Evolutionary conservation across 2,329 filamentous ascomycete genomes (phyloP), one percentile per base, ranked within the genome.

Genomic region (Xylaria sp.): DNA sequence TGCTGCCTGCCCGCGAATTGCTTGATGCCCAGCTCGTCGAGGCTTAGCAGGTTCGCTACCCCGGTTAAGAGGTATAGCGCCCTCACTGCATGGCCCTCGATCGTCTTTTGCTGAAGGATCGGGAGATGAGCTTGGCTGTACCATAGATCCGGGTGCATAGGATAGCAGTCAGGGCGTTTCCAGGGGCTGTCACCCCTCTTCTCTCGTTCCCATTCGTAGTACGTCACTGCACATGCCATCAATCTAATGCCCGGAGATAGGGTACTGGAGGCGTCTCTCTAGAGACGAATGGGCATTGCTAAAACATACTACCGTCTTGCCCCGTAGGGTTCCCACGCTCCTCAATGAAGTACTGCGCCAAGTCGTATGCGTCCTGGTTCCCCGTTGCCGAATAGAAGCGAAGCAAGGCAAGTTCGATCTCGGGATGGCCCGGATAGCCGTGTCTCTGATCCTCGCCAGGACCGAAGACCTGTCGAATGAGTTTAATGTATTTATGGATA

Each of bases 41-140:
- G 76, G 31, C 80, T 82, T 0, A 86, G 75, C 4, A 90, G 76
- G 73, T 90, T 88, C 0, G 89, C 85, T 0, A 86, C 86, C 0
- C 85, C 87, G 2, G 86, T 89, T 7, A 89, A 80, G 1, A 90
- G 82, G 74, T 90, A 90, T 82, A 89, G 85, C 0, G 86, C 87
- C 36, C 89, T 81, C 3, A 91, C 88, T 0, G 86, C 83, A 70
- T 90, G 88, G 0, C 88, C 89, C 71, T 90, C 85, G 54, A 90
- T 82, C 0, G 83, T 83, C 39, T 81, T 68, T 74, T 90, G 88
- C 58, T 88, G 80, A 0, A 83, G 72, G 23, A 90, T 85, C 0
- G 87, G 88, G 33, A 76, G 74, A 72, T 90, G 87, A 0, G 88
- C 85, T 76, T 90, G 87, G 64, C 85, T 83, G 72, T 90, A 89